phyloP scores from a whole-genome alignment of 2,329 filamentous ascomycete genomes.

The Microsporum audouinii region DNA sequence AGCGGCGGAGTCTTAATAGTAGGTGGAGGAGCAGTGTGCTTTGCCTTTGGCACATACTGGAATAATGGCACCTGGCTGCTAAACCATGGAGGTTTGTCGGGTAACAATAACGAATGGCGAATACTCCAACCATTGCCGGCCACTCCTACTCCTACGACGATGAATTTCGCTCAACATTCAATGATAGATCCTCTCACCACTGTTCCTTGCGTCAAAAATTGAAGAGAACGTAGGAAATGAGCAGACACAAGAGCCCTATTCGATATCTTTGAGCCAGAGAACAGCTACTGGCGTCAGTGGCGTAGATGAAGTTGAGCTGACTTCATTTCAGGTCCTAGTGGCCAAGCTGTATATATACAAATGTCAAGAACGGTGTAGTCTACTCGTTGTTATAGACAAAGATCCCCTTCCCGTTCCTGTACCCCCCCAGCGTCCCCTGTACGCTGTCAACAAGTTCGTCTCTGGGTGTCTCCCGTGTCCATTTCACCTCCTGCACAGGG shows the following conservation, averaged over 20 bases:
- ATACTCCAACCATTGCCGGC: conserved; percentile 16
- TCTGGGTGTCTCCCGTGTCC: conserved; percentile 70
- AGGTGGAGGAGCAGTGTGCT: conserved; percentile 77
- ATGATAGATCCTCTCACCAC: neutral
- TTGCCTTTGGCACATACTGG: conserved; percentile 83
- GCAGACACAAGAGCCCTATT: neutral
- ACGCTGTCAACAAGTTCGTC: conserved; percentile 59
- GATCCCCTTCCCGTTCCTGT: conserved; percentile 76
- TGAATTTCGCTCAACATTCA: conserved; percentile 12
- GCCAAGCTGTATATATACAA: no score
- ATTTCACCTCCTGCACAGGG: conserved; percentile 69
- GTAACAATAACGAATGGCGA: conserved; percentile 24
- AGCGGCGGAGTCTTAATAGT: conserved; percentile 48
- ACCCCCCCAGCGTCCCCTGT: conserved; percentile 72
- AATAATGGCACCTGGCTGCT: conserved; percentile 50
- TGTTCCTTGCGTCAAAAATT: neutral
- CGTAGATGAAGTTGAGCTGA: no score
- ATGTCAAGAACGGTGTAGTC: neutral
- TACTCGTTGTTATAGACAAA: conserved; percentile 59
- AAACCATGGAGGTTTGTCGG: conserved; percentile 16
- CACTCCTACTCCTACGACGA: conserved; percentile 7
- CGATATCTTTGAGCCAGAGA: neutral
- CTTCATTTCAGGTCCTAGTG: no score
- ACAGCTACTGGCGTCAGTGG: no score
- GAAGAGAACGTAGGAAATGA: neutral